Conservation (phyloP, 2,329 filamentous ascomycete species). For the Monosporascus sp. region DNA sequence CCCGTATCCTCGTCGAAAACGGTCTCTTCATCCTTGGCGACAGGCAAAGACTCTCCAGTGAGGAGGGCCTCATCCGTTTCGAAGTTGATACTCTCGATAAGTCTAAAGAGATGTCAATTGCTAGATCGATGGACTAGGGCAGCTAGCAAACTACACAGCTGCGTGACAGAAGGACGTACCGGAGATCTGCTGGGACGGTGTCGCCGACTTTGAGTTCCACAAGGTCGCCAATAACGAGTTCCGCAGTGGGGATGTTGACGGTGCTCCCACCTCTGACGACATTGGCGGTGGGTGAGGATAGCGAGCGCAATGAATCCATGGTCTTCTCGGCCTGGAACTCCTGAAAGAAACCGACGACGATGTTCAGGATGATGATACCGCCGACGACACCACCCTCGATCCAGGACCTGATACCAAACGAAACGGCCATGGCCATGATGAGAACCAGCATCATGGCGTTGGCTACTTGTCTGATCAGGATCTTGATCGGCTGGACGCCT, state of each 20-base stretch:
- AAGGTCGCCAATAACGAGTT: conserved; percentile 54
- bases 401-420: conserved; percentile 47
- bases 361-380: conserved; percentile 47
- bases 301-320: conserved; percentile 46
- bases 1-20: conserved; percentile 50
- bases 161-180: conserved; percentile 14
- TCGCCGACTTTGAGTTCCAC: conserved; percentile 49
- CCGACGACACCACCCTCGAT: conserved; percentile 52
- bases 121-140: neutral
- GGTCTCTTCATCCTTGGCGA: conserved; percentile 46
- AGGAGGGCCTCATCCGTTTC: conserved; percentile 59
- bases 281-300: conserved; percentile 45
- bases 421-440: conserved; percentile 48
- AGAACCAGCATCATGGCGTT: conserved; percentile 61
- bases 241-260: conserved; percentile 44
- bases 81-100: conserved; percentile 50
- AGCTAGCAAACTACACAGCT: neutral
- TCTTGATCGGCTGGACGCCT: conserved; percentile 52
- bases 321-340: conserved; percentile 52
- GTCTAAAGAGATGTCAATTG: conserved; percentile 12
- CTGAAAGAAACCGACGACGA: conserved; percentile 50
- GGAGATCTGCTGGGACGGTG: conserved; percentile 37
- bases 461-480: conserved; percentile 56
- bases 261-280: conserved; percentile 46
- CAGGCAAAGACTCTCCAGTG: conserved; percentile 59